Base-by-base conservation (phyloP, 805 yeast genomes). In the Saturnispora bothae region DNA sequence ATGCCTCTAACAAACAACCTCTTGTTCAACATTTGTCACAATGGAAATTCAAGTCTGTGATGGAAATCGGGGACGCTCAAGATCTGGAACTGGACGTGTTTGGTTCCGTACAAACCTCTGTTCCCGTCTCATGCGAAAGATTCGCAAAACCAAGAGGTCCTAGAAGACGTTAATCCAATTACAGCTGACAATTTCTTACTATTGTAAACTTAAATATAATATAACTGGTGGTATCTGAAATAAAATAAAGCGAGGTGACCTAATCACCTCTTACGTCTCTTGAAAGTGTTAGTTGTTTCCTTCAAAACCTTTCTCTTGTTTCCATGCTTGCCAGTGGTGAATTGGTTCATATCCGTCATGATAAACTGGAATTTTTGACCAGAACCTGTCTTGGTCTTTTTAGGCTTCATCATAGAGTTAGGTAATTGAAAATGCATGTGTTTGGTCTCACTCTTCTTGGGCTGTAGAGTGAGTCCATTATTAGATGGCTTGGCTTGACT, bases 1-100 rank as follows among this genome's bases (percentile, higher is more conserved):
- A 86, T 52, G 97, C 98, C 1, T 73, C 95, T 3, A 80, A 79
- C 44, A 80, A 77, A 52, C 68, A 66, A 37, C 81, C 79, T 6
- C 67, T 81, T 39, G 57, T 76, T 25, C 66, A 64, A 33, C 65
- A 69, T 41, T 61, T 82, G 52, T 64, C 68, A 43, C 41, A 52
- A 6, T 48, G 67, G 26, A 52, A 54, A 8, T 55, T 78, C 18
- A 65, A 65, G 26, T 71, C 71, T 36, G 55, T 66, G 10, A 53
- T 81, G 17, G 92, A 82, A 54, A 76, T 78, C 38, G 92, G 92
- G 9, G 89, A 82, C 53, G 61, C 81, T 14, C 70, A 66, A 33
- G 94, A 82, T 48, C 54, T 82, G 34, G 85, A 81, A 42, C 45
- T 76, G 3, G 56, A 70, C 10, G 73, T 65, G 28, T 64, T 76